Conservation (phyloP, 352 stramenopile genomes). For the Phytophthora hibernalis region DNA sequence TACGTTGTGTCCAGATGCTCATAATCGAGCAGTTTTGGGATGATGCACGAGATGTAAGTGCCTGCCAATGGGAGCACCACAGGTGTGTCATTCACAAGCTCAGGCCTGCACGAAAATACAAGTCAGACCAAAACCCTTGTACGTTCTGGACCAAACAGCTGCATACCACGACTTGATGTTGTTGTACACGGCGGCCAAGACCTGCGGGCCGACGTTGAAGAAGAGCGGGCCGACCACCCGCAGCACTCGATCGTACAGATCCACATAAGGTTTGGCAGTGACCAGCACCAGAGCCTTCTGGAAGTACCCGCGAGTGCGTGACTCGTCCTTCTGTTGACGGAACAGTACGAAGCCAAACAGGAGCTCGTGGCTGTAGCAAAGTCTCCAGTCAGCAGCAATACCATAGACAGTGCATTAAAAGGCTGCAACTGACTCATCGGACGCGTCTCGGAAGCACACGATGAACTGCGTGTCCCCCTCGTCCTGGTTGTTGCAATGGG, state of each 20-base stretch:
- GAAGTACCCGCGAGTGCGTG: constrained; percentile 76
- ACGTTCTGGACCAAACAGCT: not conserved
- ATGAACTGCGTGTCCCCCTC: constrained; percentile 89
- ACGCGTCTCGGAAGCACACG: constrained; percentile 64
- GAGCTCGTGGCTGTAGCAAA: constrained; percentile 43
- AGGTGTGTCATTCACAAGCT: constrained; percentile 50
- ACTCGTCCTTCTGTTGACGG: constrained; percentile 79
- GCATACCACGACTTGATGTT: constrained; percentile 75
- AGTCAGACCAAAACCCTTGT: not conserved
- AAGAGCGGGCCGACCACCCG: constrained; percentile 77
- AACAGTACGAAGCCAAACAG: constrained; percentile 90
- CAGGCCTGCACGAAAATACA: constrained; percentile 47
- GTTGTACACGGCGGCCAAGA: constrained; percentile 76
- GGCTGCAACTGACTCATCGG: constrained; percentile 41
- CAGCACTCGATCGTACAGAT: constrained; percentile 81
- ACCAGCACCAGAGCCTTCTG: constrained; percentile 89
- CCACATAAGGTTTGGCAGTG: constrained; percentile 70
- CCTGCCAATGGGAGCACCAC: constrained; percentile 72
- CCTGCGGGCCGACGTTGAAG: constrained; percentile 74
- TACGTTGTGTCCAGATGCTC: constrained; percentile 46
- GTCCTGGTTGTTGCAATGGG: constrained; percentile 89
- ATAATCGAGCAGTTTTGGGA: constrained; percentile 74
- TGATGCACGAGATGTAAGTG: constrained; percentile 79
- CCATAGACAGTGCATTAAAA: not conserved
- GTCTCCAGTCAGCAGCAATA: constrained; percentile 18